A percentile compares a stretch with the other conserved stretches of the same genome.
phyloP scores from a whole-genome alignment of 768 basidiomycete genomes.

The Lentinula detonsa region DNA sequence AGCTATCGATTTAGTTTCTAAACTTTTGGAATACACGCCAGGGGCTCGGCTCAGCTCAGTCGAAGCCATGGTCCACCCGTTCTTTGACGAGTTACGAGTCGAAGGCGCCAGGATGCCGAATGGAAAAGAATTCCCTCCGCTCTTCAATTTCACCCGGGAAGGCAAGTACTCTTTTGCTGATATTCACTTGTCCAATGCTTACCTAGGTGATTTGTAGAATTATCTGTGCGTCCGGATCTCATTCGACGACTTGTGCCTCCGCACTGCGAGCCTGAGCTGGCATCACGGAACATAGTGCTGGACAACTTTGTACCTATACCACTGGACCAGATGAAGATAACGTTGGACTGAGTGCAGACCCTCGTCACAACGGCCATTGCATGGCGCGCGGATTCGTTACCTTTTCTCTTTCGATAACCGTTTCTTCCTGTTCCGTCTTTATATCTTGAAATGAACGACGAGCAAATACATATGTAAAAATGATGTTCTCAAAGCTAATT shows the following conservation, averaged over 20 bases:
- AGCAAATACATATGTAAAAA: conserved; percentile 18
- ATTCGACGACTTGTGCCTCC: conserved; percentile 87
- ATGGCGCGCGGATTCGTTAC: background rate
- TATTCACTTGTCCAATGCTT: background rate
- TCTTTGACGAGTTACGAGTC: conserved; percentile 93
- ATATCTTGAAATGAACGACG: conserved; percentile 29
- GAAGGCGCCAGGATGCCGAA: conserved; percentile 95
- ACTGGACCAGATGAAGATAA: conserved; percentile 90
- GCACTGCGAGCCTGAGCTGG: conserved; percentile 86
- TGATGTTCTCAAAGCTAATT: background rate
- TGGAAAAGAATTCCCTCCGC: conserved; percentile 88
- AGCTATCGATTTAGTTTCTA: conserved; percentile 93
- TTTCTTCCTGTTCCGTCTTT: conserved; percentile 6
- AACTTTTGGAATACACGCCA: conserved; percentile 97
- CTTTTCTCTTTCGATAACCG: background rate
- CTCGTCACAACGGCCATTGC: conserved; percentile 2
- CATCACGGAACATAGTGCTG: conserved; percentile 78
- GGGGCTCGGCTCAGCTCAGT: conserved; percentile 84
- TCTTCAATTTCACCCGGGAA: conserved; percentile 96
- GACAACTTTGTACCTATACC: conserved; percentile 97
- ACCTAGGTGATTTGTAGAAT: conserved; percentile 49
- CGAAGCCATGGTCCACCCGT: conserved; percentile 89
- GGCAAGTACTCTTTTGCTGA: conserved; percentile 43
- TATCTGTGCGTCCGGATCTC: conserved; percentile 93
- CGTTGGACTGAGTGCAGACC: conserved; percentile 65